Conservation (phyloP, 257 asterid species). For the Coffea eugenioides region DNA sequence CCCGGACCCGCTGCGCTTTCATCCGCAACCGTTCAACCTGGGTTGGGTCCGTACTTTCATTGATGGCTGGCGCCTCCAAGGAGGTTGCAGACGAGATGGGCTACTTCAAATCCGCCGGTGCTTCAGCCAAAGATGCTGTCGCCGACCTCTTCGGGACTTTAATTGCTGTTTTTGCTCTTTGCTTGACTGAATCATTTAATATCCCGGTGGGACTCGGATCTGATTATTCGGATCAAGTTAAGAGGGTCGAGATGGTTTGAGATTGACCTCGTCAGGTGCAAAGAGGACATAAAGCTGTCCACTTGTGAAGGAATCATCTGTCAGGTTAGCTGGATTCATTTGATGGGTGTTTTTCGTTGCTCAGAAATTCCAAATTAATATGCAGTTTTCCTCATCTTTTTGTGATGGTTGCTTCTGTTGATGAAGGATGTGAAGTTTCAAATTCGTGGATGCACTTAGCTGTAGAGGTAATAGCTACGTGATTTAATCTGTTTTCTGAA, state of each 20-base stretch:
- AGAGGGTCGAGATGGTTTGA: constrained; percentile 56
- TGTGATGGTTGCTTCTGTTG: neutral
- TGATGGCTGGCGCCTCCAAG: constrained; percentile 67
- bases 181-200: constrained; percentile 22
- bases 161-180: constrained; percentile 46
- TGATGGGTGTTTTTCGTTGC: neutral
- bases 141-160: constrained; percentile 62
- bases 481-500: too few species aligned
- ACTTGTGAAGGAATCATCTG: neutral
- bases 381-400: neutral
- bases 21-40: constrained; percentile 60
- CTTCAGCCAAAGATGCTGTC: constrained; percentile 69
- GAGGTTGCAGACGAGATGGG: constrained; percentile 87
- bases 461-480: too few species aligned
- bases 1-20: constrained; percentile 45
- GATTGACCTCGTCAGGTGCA: neutral
- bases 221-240: constrained; percentile 25
- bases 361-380: neutral
- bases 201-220: constrained; percentile 23
- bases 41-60: constrained; percentile 69
- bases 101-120: constrained; percentile 70
- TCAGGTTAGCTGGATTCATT: neutral
- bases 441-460: neutral
- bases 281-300: too few species aligned
- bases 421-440: neutral